phyloP scores from a whole-genome alignment of 2,329 filamentous ascomycete genomes.

The Capronia epimyces region DNA sequence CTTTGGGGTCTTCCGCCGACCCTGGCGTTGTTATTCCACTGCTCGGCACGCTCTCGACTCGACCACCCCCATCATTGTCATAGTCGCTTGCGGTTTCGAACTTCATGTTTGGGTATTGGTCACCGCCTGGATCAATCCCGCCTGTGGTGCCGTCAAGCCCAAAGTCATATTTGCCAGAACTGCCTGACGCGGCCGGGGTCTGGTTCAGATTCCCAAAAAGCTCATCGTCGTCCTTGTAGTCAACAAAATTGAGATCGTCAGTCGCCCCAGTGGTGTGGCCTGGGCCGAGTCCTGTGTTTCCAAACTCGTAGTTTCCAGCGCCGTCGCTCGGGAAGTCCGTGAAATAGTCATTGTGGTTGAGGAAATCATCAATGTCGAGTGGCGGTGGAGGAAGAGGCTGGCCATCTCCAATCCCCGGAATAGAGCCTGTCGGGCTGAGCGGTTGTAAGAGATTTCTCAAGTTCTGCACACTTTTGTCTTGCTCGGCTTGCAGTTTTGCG shows the following conservation, averaged over 20 bases:
- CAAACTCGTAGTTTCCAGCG: constrained; percentile 26
- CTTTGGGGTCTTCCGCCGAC: constrained; percentile 7
- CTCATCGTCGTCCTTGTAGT: constrained; percentile 35
- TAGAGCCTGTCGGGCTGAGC: constrained; percentile 70
- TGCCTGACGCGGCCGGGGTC: constrained; percentile 27
- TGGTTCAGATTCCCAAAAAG: constrained; percentile 39
- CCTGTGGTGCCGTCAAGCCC: constrained; percentile 27
- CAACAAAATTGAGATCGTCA: constrained; percentile 21
- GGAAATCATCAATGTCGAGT: constrained; percentile 54
- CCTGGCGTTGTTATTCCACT: constrained; percentile 42
- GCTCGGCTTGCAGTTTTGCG: constrained; percentile 70
- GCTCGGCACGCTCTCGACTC: constrained; percentile 43
- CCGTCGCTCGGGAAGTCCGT: constrained; percentile 35
- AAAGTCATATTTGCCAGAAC: constrained; percentile 36
- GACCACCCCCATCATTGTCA: constrained; percentile 30
- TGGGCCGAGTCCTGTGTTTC: constrained; percentile 22
- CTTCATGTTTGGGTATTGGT: constrained; percentile 12
- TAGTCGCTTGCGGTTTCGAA: constrained; percentile 29
- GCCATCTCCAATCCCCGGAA: constrained; percentile 57
- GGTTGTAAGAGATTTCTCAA: constrained; percentile 70
- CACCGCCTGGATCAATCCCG: constrained; percentile 1
- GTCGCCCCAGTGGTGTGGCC: constrained; percentile 26
- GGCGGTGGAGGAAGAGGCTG: constrained; percentile 42
- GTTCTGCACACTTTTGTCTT: constrained; percentile 69
- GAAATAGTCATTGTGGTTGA: constrained; percentile 52